Percentiles rank a stretch among this genome's conserved stretches.
Evolutionary conservation across 192 early-diverging fungal genomes (phyloP).

Genomic region (Pecoramyces ruminantium): DNA sequence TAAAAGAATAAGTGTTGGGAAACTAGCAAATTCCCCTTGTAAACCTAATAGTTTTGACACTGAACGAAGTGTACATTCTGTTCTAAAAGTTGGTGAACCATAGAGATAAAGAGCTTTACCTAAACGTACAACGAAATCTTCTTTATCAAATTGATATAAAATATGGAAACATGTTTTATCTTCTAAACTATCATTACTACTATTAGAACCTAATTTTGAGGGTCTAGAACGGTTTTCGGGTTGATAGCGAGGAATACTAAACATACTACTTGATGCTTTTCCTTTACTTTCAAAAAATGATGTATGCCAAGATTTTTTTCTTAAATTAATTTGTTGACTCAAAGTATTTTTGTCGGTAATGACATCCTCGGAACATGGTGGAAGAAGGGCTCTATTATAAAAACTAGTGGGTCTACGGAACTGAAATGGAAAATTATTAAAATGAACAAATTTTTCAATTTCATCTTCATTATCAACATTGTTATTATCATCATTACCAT

Average conservation of each 20-base stretch:
- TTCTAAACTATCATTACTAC: not conserved
- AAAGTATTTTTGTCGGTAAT: not conserved
- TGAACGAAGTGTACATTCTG: not conserved
- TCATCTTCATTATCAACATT: not conserved
- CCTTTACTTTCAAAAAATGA: not conserved
- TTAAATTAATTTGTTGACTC: not conserved
- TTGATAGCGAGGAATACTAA: not conserved
- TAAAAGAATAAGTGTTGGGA: not conserved
- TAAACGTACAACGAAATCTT: not conserved
- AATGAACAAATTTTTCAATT: not conserved
- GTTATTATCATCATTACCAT: not conserved
- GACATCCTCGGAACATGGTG: not conserved
- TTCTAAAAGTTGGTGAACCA: not conserved
- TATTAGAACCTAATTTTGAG: not conserved
- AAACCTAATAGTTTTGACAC: not conserved
- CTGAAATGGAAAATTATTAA: not conserved
- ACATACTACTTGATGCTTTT: not conserved
- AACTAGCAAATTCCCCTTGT: not conserved
- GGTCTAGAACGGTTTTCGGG: not conserved
- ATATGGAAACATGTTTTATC: not conserved
- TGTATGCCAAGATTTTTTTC: not conserved
- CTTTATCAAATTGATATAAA: not conserved
- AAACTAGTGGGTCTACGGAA: not conserved
- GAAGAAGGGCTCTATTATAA: not conserved
- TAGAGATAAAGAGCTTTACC: not conserved